phyloP scores from a whole-genome alignment of 106 monocot species.

The Dioscorea alata region DNA sequence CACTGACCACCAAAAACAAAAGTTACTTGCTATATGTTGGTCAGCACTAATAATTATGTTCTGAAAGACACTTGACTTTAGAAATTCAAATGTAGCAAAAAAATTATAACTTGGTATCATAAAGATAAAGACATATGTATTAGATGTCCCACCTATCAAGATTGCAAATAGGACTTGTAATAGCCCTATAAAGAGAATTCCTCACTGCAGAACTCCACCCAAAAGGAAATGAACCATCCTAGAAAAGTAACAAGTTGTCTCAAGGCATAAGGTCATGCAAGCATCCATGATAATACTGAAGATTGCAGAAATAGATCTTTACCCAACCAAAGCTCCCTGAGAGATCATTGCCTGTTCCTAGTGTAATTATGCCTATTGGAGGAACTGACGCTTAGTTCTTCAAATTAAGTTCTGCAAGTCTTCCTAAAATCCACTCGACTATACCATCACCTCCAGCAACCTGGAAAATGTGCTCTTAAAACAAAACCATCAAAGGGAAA shows the following conservation, averaged over 20 bases:
- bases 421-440: constrained; percentile 78
- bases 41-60: too few species aligned
- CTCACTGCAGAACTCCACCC: constrained; percentile 85
- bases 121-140: not conserved
- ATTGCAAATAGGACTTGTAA: constrained; percentile 44
- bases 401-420: constrained; percentile 52
- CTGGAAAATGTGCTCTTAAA: constrained; percentile 15
- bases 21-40: too few species aligned
- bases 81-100: too few species aligned
- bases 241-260: constrained; percentile 5
- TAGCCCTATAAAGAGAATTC: constrained; percentile 47
- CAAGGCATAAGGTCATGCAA: too few species aligned
- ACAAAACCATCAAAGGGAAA: not conserved
- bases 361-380: constrained; percentile 70
- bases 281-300: too few species aligned
- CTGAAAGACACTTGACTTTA: too few species aligned
- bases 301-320: not conserved
- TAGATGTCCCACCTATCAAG: constrained; percentile 70
- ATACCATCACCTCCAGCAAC: constrained; percentile 96
- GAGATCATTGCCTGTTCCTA: constrained; percentile 93
- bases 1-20: too few species aligned
- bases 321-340: constrained; percentile 92
- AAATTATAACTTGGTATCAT: not conserved
- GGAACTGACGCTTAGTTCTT: constrained; percentile 66
- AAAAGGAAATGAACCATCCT: constrained; percentile 98